Evolutionary conservation across 352 stramenopile species (phyloP).

Genomic region (Globisporangium alternatum): DNA sequence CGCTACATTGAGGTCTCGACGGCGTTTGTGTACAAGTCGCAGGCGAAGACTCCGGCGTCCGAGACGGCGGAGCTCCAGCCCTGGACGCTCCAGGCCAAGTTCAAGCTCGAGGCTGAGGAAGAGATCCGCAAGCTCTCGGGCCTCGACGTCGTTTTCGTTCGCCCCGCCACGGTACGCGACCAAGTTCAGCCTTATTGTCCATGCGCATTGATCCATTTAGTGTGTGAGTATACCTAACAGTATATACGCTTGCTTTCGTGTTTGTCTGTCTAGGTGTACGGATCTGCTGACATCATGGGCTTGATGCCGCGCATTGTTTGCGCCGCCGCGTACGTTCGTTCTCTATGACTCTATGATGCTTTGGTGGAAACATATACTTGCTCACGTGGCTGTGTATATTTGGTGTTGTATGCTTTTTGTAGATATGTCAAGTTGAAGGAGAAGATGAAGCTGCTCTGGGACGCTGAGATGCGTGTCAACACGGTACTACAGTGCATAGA

Average conservation of each 20-base stretch:
- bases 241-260: neutral
- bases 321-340: conserved; percentile 61
- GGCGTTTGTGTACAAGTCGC: conserved; percentile 88
- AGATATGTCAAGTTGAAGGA: conserved; percentile 84
- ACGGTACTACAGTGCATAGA: conserved; percentile 38
- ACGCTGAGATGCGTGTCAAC: conserved; percentile 85
- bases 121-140: conserved; percentile 51
- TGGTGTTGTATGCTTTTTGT: neutral
- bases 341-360: neutral
- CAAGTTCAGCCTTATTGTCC: no score
- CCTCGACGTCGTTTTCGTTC: conserved; percentile 71
- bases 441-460: conserved; percentile 88
- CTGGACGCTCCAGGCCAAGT: conserved; percentile 86
- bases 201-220: no score
- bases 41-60: conserved; percentile 60
- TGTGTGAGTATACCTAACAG: neutral
- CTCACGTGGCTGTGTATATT: neutral
- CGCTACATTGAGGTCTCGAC: conserved; percentile 85
- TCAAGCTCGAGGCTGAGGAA: conserved; percentile 82
- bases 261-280: conserved; percentile 55
- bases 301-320: conserved; percentile 87
- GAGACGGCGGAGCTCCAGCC: conserved; percentile 65
- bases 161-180: conserved; percentile 56
- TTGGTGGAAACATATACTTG: neutral
- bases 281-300: conserved; percentile 68